A percentile compares a stretch with the other conserved stretches of the same genome.
Conservation (phyloP, 208 protist genomes). For the Wallacemonas collosoma region DNA sequence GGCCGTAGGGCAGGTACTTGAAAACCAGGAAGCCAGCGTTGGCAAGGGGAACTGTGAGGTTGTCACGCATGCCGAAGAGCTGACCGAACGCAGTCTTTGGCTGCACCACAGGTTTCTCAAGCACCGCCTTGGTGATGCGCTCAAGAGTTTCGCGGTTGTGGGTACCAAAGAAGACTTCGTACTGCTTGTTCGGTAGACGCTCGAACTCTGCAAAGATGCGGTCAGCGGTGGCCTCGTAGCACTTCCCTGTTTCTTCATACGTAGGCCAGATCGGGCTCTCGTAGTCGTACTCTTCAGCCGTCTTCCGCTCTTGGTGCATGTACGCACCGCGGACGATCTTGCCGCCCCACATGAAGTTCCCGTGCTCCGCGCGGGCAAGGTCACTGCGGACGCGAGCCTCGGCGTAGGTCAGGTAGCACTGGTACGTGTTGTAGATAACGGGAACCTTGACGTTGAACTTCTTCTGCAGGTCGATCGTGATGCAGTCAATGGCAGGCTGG, state of each 20-base stretch:
- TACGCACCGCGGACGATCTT: conserved; percentile 98
- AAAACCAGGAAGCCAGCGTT: conserved; percentile 81
- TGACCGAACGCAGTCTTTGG: conserved; percentile 90
- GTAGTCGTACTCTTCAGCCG: conserved; percentile 77
- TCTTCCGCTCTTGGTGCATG: conserved; percentile 89
- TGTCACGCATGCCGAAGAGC: conserved; percentile 96
- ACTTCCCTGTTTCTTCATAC: conserved; percentile 91
- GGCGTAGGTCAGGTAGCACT: conserved; percentile 96
- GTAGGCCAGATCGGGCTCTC: conserved; percentile 90
- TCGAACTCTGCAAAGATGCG: conserved; percentile 67
- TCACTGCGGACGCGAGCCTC: conserved; percentile 88
- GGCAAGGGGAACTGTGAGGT: conserved; percentile 94
- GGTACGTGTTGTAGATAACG: conserved; percentile 97
- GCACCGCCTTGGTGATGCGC: conserved; percentile 67
- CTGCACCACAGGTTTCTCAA: conserved; percentile 43
- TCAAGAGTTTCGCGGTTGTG: conserved; percentile 93
- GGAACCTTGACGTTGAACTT: conserved; percentile 91
- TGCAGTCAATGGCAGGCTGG: conserved; percentile 95
- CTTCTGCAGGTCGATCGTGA: conserved; percentile 84
- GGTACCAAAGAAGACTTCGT: conserved; percentile 90
- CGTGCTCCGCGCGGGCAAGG: conserved; percentile 69
- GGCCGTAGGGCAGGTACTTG: conserved; percentile 98
- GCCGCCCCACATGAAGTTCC: conserved; percentile 91
- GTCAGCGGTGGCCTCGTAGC: conserved; percentile 82
- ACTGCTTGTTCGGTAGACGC: conserved; percentile 46